Evolutionary conservation across 352 stramenopile genomes (phyloP).

Genomic region (Phytopythium litorale): DNA sequence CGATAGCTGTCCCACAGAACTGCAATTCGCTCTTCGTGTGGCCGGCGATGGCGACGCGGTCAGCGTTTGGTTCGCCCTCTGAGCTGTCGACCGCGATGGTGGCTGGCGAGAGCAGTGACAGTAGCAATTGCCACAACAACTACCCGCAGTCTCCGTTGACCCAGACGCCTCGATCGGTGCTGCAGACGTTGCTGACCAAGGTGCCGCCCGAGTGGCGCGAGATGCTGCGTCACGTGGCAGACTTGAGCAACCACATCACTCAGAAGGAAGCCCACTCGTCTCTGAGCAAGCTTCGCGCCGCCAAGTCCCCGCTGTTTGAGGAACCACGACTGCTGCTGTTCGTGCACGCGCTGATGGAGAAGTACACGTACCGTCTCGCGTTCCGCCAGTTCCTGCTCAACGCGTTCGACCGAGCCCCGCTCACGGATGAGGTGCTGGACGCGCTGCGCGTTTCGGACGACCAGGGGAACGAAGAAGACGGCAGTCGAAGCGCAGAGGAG

Average conservation of each 20-base stretch:
- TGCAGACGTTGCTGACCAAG: conserved; percentile 66
- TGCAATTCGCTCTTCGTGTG: conserved; percentile 80
- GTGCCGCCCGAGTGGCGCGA: conserved; percentile 76
- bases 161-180: conserved; percentile 43
- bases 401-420: conserved; percentile 63
- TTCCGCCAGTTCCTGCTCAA: conserved; percentile 86
- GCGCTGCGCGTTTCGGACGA: conserved; percentile 45
- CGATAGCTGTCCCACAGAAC: conserved; percentile 80
- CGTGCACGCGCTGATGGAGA: conserved; percentile 77
- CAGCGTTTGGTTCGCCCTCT: background rate
- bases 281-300: conserved; percentile 74
- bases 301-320: conserved; percentile 77
- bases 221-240: conserved; percentile 68
- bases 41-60: conserved; percentile 27
- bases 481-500: conserved; percentile 8
- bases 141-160: conserved; percentile 35
- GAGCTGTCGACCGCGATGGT: background rate
- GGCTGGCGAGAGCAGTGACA: conserved; percentile 3
- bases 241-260: conserved; percentile 88
- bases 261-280: conserved; percentile 86
- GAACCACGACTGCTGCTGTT: conserved; percentile 80
- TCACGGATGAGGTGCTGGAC: conserved; percentile 80
- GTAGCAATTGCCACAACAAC: conserved; percentile 2
- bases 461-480: conserved; percentile 8
- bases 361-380: conserved; percentile 83